phyloP scores from a whole-genome alignment of 495 filamentous ascomycete genomes.

The Hyaloscypha variabilis region DNA sequence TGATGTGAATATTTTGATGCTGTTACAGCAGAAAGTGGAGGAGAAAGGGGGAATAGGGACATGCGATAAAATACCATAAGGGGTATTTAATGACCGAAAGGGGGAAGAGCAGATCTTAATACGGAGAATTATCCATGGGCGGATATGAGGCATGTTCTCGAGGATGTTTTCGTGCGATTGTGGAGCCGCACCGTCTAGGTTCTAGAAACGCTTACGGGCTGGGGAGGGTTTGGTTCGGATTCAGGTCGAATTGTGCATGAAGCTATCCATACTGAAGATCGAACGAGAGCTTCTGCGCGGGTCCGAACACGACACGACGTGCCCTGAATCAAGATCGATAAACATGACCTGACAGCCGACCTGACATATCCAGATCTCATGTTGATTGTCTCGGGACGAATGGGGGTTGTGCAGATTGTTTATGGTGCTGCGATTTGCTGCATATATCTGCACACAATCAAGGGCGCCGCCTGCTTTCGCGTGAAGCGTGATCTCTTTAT shows the following conservation, averaged over 20 bases:
- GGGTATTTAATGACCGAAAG: not conserved
- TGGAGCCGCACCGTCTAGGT: not conserved
- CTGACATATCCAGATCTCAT: conserved; percentile 13
- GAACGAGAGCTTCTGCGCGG: not conserved
- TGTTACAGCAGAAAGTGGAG: not conserved
- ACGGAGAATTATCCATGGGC: not conserved
- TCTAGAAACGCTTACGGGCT: conserved; percentile 1
- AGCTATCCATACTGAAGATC: conserved; percentile 4
- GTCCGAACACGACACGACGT: not conserved
- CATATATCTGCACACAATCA: conserved; percentile 8
- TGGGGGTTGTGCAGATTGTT: conserved; percentile 2
- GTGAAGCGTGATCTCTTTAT: conserved; percentile 6
- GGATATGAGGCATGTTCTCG: not conserved
- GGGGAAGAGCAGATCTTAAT: not conserved
- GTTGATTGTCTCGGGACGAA: conserved; percentile 8
- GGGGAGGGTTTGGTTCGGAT: not conserved
- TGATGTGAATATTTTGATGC: not conserved
- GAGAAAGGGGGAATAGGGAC: not conserved
- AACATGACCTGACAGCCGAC: not conserved
- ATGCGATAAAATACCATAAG: not conserved
- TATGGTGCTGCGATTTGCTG: conserved; percentile 9
- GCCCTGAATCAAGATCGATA: conserved; percentile 4
- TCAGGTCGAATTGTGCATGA: not conserved
- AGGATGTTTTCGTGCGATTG: not conserved
- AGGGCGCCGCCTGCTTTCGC: not conserved